These are phyloP conservation scores for Euphorbia schlechtendalii DNA, from an alignment of 441 rosid genomes.

Conservation along the genomic window DNA sequence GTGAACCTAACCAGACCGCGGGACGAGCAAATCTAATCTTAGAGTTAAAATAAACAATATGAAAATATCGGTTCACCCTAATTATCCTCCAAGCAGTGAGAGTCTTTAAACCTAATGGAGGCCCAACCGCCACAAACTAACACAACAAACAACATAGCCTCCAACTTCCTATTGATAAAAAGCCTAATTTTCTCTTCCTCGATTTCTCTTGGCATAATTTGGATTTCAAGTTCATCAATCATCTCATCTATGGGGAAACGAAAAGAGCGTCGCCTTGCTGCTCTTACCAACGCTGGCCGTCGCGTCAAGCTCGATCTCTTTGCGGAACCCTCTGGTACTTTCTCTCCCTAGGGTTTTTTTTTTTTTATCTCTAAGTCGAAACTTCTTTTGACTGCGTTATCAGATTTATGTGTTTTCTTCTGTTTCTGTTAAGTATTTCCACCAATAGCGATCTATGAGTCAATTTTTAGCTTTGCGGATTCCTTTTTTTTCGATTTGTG, in stretches of 20 bases:
- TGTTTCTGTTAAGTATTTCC: neutral
- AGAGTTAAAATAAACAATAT: no score
- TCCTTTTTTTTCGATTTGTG: neutral
- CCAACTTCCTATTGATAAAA: neutral
- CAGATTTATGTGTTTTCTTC: neutral
- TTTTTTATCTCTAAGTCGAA: no score
- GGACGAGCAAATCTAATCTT: no score
- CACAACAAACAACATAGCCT: no score
- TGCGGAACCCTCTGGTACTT: slow-evolving; percentile 94
- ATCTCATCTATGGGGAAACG: slow-evolving; percentile 60
- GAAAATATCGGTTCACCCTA: no score
- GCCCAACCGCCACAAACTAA: no score
- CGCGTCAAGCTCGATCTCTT: slow-evolving; percentile 94
- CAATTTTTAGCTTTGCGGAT: neutral
- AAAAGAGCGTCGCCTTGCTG: slow-evolving; percentile 84
- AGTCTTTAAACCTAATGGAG: no score
- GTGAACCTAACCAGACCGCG: no score
- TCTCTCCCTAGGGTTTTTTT: neutral
- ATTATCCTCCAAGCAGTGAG: no score
- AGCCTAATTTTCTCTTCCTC: neutral
- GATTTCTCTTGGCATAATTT: neutral
- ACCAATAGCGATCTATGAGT: neutral
- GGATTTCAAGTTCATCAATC: slow-evolving; percentile 25
- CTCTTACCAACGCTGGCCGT: slow-evolving; percentile 68
- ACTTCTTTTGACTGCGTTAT: no score